phyloP scores from a whole-genome alignment of 2,329 filamentous ascomycete species.

The Talaromyces sp. region DNA sequence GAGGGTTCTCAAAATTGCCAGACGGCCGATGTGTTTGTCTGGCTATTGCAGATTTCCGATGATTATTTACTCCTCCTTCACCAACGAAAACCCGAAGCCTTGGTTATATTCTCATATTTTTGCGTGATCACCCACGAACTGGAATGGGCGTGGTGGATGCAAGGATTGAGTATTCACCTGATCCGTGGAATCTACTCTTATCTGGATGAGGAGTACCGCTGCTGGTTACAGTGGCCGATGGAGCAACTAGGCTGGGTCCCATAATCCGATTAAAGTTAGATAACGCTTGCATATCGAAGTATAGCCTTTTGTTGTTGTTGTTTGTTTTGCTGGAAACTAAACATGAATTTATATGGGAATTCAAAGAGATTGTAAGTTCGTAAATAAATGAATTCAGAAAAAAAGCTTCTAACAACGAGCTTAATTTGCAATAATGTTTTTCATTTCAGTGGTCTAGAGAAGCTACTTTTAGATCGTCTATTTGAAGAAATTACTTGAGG shows the following conservation, averaged over 20 bases:
- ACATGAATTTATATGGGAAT: too few species aligned
- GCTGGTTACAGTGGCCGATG: slow-evolving; percentile 21
- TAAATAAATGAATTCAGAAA: too few species aligned
- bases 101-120: slow-evolving; percentile 21
- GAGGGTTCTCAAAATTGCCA: slow-evolving; percentile 11
- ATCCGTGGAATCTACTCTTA: slow-evolving; percentile 17
- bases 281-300: too few species aligned
- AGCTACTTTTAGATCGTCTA: too few species aligned
- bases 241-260: slow-evolving; percentile 21
- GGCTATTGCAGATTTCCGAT: slow-evolving; percentile 19
- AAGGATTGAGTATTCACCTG: slow-evolving; percentile 17
- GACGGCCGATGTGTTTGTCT: slow-evolving; percentile 19
- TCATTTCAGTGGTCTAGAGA: too few species aligned
- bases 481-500: too few species aligned
- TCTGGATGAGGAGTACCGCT: slow-evolving; percentile 18
- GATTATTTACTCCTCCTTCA: slow-evolving; percentile 17
- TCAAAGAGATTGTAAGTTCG: too few species aligned
- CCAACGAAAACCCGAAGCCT: slow-evolving; percentile 14
- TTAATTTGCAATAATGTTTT: too few species aligned
- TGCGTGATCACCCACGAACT: slow-evolving; percentile 18
- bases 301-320: too few species aligned
- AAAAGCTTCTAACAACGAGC: too few species aligned
- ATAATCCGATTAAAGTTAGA: too few species aligned
- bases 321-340: too few species aligned
- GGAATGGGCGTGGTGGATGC: slow-evolving; percentile 24